Evolutionary conservation across 176 grass and related monocot species (phyloP).

Genomic region (Oropetium thomaeum): DNA sequence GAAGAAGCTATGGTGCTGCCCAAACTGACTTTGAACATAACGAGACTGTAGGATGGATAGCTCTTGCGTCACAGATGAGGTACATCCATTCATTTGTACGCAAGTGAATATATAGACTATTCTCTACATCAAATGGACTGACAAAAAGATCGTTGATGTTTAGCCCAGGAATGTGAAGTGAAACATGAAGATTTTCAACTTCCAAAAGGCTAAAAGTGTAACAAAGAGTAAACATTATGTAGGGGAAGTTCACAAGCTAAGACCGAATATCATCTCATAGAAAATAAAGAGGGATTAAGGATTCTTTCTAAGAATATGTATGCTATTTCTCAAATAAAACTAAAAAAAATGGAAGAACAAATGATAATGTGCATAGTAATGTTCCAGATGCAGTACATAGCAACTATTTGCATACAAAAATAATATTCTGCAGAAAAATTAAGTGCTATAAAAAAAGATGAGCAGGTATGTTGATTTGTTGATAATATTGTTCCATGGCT

Average conservation of each 20-base stretch:
- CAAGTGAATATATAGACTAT: constrained; percentile 5
- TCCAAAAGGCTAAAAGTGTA: constrained; percentile 14
- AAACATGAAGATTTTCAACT: constrained; percentile 15
- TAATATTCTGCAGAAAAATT: background rate
- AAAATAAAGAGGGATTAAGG: constrained; percentile 9
- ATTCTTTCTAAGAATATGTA: constrained; percentile 1
- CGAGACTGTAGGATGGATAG: background rate
- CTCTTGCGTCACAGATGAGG: too few species aligned
- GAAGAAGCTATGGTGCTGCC: constrained; percentile 9
- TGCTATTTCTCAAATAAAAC: background rate
- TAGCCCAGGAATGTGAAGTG: background rate
- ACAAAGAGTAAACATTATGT: background rate
- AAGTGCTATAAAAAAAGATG: background rate
- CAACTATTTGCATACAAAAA: background rate
- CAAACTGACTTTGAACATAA: constrained; percentile 25
- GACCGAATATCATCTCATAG: background rate
- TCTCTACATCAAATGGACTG: constrained; percentile 6
- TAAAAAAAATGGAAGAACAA: background rate
- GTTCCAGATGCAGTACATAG: background rate
- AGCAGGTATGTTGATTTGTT: too few species aligned
- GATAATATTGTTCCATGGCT: too few species aligned
- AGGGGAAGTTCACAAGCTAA: constrained; percentile 11
- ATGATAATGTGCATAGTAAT: constrained; percentile 1
- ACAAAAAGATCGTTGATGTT: background rate
- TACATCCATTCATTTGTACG: too few species aligned